A percentile compares a stretch with the other conserved stretches of the same genome.
Conservation (phyloP, 148 eudicot genomes). For the Rheum nobile region DNA sequence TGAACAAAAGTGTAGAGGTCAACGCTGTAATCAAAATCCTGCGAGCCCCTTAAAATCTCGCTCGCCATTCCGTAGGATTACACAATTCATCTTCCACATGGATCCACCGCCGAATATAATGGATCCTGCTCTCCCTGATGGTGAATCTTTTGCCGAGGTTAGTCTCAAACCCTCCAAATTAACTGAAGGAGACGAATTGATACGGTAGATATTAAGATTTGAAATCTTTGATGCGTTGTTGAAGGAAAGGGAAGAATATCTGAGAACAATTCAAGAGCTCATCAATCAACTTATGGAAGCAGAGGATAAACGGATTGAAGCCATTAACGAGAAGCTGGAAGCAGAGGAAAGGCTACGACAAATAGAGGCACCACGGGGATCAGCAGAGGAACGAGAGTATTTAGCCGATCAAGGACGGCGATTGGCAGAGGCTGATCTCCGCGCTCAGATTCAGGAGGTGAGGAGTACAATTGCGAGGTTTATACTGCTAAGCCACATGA, state of each 20-base stretch:
- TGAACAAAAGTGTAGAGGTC: background rate
- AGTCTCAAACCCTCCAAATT: too few species aligned
- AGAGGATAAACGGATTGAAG: background rate
- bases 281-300: background rate
- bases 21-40: background rate
- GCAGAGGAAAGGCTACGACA: background rate
- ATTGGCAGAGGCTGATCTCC: background rate
- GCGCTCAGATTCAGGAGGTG: background rate
- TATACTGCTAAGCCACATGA: background rate
- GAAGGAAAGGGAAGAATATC: background rate
- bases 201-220: too few species aligned
- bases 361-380: too few species aligned
- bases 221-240: background rate
- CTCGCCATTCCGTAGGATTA: background rate
- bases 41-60: background rate
- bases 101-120: background rate
- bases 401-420: background rate
- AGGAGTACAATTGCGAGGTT: background rate
- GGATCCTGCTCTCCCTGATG: background rate
- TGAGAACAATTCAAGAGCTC: background rate
- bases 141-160: background rate
- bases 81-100: background rate
- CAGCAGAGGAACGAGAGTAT: background rate
- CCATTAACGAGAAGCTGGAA: background rate
- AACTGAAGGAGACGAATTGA: too few species aligned